Base-by-base conservation (phyloP, 23 red algal species). In the Gracilaria domingensis region DNA sequence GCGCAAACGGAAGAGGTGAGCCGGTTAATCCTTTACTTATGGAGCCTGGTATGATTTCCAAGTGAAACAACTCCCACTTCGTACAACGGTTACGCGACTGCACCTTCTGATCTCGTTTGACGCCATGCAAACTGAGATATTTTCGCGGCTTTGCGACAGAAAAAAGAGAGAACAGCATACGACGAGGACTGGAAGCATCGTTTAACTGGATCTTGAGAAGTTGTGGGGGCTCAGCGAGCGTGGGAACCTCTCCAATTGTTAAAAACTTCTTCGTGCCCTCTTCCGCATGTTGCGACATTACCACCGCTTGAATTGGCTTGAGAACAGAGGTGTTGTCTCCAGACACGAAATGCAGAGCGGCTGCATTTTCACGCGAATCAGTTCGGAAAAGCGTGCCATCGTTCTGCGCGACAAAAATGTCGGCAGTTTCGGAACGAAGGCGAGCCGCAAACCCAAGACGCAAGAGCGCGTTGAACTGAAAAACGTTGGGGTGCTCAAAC, bases 61-160 rank as follows among this genome's bases (percentile, higher is more conserved):
- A 59, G 36, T 90, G 87, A 70, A 90, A 90, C 45, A 90, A 72
- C 18, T 80, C 87, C 29, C 76, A 74, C 28, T 90, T 90, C 26
- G 87, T 65, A 35, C 66, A 34, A 0, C 2, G 30, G 35, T 80
- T 21, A 12, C 35, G 71, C 33, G 66, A 16, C 56, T 57, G 76
- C 71, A 39, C 49, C 26, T 4, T 80, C 26, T 79, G 36, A 21
- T 36, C 79, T 3, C 53, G 49, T 86, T 74, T 45, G 20, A 49
- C 82, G 33, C 30, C 37, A 44, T 18, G 74, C 49, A 90, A 30
- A 53, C 55, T 67, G 20, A 90, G 72, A 56, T 61, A 80, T 9
- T 26, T 35, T 18, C 12, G 73, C 28, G 56, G 32, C 42, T 70
- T 70, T 5, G 34, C 17, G 54, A 58, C 38, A 30, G 73, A 77